Evolutionary conservation across 192 early-diverging fungal species (phyloP).

Genomic region (Piromyces finnis): DNA sequence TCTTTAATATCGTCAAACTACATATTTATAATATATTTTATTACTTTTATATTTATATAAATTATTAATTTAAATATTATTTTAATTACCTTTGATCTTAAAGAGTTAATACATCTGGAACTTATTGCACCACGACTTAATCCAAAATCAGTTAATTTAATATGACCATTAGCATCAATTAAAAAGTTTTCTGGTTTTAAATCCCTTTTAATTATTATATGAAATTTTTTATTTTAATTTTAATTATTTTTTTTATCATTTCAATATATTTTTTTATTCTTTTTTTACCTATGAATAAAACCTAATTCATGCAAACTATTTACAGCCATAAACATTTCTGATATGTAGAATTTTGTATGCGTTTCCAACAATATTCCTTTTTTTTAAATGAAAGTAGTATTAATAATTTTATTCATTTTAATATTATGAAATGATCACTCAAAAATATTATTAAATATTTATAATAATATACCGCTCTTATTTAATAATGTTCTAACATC

Average conservation of each 20-base stretch:
- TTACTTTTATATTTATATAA: constrained; percentile 5
- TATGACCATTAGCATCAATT: constrained; percentile 28
- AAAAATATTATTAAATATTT: too few relatives aligned
- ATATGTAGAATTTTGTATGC: constrained; percentile 69
- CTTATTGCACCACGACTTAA: constrained; percentile 15
- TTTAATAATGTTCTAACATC: constrained; percentile 64
- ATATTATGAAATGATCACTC: too few relatives aligned
- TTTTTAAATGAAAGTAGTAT: neutral
- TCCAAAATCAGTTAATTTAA: constrained; percentile 10
- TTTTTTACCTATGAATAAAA: constrained; percentile 56
- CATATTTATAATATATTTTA: too few relatives aligned
- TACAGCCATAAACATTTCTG: constrained; percentile 69
- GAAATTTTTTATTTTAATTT: too few relatives aligned
- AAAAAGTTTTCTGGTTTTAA: constrained; percentile 38
- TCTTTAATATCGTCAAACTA: constrained; percentile 22
- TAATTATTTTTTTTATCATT: too few relatives aligned
- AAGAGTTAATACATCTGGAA: constrained; percentile 7
- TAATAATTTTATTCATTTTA: too few relatives aligned
- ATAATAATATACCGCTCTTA: constrained; percentile 17
- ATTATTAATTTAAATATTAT: neutral
- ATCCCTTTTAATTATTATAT: constrained; percentile 7
- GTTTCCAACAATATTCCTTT: constrained; percentile 47
- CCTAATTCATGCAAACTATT: constrained; percentile 67
- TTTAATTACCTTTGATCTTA: constrained; percentile 9
- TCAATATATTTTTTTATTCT: too few relatives aligned